Percentiles rank a stretch among this genome's conserved stretches.
Conservation (phyloP, 164 flowering plant genomes). For the Dillenia suffruticosa region DNA sequence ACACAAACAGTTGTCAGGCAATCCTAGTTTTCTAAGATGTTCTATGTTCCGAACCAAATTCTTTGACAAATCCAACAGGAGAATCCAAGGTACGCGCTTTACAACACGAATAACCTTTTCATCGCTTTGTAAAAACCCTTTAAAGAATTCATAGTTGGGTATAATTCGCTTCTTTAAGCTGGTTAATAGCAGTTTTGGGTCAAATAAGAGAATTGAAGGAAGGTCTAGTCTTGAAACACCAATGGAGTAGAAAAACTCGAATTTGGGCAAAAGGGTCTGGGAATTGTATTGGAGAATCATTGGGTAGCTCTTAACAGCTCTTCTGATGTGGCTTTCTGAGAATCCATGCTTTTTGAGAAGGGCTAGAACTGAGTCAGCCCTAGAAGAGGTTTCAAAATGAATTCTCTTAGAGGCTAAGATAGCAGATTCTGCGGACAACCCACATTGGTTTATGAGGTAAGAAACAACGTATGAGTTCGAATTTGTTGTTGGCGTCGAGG, state of each 20-base stretch:
- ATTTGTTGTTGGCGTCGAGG: not conserved
- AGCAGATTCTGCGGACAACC: not conserved
- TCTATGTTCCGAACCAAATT: not conserved
- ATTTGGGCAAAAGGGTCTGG: not conserved
- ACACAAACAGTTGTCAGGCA: too few relatives aligned
- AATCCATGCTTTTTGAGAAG: not conserved
- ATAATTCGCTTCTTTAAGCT: conserved; percentile 2
- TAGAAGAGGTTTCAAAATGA: not conserved
- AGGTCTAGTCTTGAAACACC: not conserved
- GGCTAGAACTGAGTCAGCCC: not conserved
- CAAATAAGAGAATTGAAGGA: not conserved
- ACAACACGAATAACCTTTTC: conserved; percentile 3
- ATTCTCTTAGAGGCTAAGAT: not conserved
- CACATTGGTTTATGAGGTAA: not conserved
- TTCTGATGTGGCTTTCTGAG: not conserved
- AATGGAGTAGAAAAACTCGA: not conserved
- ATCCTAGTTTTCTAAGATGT: too few relatives aligned
- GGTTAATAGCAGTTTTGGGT: conserved; percentile 1
- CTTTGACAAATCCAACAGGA: not conserved
- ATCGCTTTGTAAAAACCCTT: not conserved
- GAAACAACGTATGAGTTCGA: not conserved
- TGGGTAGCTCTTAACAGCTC: not conserved
- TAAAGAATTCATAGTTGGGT: conserved; percentile 3
- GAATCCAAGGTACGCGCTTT: not conserved
- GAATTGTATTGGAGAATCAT: not conserved